Base-by-base conservation (phyloP, 1,284 basidiomycete genomes). In the Tilletia walkeri region DNA sequence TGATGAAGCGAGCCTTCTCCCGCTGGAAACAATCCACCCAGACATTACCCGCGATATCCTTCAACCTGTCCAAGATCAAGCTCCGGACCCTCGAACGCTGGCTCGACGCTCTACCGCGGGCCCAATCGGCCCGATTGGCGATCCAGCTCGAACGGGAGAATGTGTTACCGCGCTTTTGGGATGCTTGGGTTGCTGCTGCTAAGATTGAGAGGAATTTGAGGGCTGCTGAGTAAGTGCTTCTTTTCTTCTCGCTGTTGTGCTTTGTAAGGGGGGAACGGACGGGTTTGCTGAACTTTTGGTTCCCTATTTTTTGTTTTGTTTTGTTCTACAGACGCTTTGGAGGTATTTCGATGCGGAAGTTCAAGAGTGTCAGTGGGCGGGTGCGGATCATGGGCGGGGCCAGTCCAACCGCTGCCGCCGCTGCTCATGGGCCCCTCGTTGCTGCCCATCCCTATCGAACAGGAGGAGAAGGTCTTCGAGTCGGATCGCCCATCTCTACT, bases 301-400 rank as follows among this genome's bases (percentile, higher is more conserved):
- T 56, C 1, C 20, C 16, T 56, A 1, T 24, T 9, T 56, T 20
- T 20, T 24, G 10, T 20, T 54, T 12, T 59, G 6, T 34, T 53
- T 16, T 18, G 50, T 16, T 53, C 16, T 1, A n/a, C 50, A 61
- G 56, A 18, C 56, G 56, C 34, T 63, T 63, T 20, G 59, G 59
- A 5, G 59, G 59, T 3, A 16, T 63, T 1, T 36, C 34, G 34
- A 63, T 63, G 59, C 30, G 59, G 30, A 63, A 63, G 34, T 63
- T 63, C 34, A 63, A 63, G 59, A 63, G 59, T 41, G 59, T 63
- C 34, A 63, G 59, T 39, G 59, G 59, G 36, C 59, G 59, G 36
- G 16, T 39, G 9, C 9, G 59, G 59, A 38, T 63, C 6, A 5
- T 39, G 59, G 59, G 36, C 39, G 59, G 36, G 16, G 14, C 18